phyloP scores from a whole-genome alignment of 225 moss, liverwort and hornwort species.

The Marchantia paleacea region DNA sequence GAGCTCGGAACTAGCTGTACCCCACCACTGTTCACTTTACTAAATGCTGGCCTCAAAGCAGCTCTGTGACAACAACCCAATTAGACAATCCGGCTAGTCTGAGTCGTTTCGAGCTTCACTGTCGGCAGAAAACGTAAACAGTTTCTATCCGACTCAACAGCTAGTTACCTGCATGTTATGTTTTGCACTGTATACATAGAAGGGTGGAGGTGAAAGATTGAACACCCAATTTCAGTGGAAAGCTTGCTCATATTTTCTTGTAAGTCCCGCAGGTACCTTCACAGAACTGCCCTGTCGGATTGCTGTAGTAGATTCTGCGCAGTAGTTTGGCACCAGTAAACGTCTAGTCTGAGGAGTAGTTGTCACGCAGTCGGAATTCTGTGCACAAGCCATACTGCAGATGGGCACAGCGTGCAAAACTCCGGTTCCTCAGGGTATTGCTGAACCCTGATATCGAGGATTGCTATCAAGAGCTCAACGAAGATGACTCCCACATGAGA shows the following conservation, averaged over 20 bases:
- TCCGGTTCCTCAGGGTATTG: not conserved
- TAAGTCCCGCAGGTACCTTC: not conserved
- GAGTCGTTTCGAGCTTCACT: conserved; percentile 18
- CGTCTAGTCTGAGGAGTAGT: conserved; percentile 1
- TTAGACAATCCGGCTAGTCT: conserved; percentile 4
- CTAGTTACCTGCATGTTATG: conserved; percentile 1
- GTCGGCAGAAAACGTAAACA: conserved; percentile 5
- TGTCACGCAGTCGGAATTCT: conserved; percentile 5
- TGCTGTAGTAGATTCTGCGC: conserved; percentile 16
- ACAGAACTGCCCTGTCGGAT: conserved; percentile 10
- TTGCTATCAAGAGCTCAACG: conserved; percentile 1
- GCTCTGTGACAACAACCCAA: conserved; percentile 10
- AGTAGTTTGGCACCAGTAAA: conserved; percentile 15
- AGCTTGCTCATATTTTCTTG: not conserved
- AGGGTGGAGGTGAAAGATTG: conserved; percentile 6
- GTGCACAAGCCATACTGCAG: conserved; percentile 11
- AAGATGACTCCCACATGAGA: not conserved
- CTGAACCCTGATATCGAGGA: conserved; percentile 14
- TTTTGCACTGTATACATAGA: conserved; percentile 6
- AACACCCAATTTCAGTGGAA: not conserved
- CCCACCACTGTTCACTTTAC: conserved; percentile 26
- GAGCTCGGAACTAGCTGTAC: conserved; percentile 18
- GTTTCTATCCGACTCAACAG: conserved; percentile 18
- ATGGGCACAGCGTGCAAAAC: conserved; percentile 8
- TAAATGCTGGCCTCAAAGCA: conserved; percentile 3